Base-by-base conservation (phyloP, 371 early-diverging fungal genomes). In the Mortierella sp. region DNA sequence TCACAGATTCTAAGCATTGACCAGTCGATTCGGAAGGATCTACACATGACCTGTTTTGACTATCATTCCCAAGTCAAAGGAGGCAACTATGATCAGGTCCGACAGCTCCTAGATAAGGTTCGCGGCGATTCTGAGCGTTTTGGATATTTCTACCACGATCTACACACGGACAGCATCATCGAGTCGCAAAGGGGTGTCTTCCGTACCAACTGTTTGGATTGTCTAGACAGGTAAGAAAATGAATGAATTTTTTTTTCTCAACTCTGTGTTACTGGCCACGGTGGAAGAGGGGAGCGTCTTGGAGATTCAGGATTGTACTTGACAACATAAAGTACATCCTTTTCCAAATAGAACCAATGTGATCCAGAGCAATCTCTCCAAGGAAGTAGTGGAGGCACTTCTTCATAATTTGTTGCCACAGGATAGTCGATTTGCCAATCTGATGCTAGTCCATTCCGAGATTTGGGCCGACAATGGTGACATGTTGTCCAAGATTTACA, bases 401-500 rank as follows among this genome's bases (percentile, higher is more conserved):
- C 67, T 76, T 16, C 67, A 55, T 52, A 73, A 74, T 23, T 50
- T 80, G 43, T 29, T 70, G 4, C 67, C 60, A 2, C 62, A 74
- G 62, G 62, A 66, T n/a, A 62, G 64, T 18, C 67, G 74, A 26
- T 60, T 82, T 19, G 80, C 80, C 1, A 63, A 66, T 5, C 30
- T 89, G 1, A 64, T 83, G 30, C 46, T 80, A 45, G 74, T 75
- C 6, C 91, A 90, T 75, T 88, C 89, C 2, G 87, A 91, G 53
- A 73, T 98, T n/a, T 99, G 97, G 97, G 96, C 95, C 2, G 92
- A 95, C 67, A 97, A 99, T 80, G 99, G 98, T 1, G 98, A 99
- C 80, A 87, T 87, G 51, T 79, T 99, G 2, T 96, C 97, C 26
- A 90, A 89, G 52, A 94, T 98, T 28, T 99, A 99, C 82, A 93